Percentiles rank a stretch among this genome's conserved stretches.
Conservation (phyloP, 331 rosid genomes). For the Malus hybrid region DNA sequence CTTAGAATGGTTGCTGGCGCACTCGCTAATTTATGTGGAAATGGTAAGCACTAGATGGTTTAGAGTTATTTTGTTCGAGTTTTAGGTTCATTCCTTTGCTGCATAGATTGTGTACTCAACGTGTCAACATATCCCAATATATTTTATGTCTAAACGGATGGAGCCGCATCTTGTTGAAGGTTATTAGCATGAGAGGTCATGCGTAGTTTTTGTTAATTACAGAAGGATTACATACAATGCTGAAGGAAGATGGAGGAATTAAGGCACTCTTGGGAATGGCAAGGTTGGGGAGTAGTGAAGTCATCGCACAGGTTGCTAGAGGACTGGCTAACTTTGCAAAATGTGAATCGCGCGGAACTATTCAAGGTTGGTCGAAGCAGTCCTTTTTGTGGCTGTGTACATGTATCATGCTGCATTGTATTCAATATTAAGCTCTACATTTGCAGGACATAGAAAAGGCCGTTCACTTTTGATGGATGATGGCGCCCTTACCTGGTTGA, state of each 20-base stretch:
- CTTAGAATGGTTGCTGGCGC: slow-evolving; percentile 75
- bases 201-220: slow-evolving; percentile 4
- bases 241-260: slow-evolving; percentile 60
- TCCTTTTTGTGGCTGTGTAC: not conserved
- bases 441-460: slow-evolving; percentile 49
- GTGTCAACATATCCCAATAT: not conserved
- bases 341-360: slow-evolving; percentile 53
- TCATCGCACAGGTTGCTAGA: slow-evolving; percentile 60
- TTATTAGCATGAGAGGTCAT: not conserved
- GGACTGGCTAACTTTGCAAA: slow-evolving; percentile 70
- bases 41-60: slow-evolving; percentile 32
- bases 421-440: not conserved
- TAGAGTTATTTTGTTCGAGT: not conserved
- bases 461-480: slow-evolving; percentile 49
- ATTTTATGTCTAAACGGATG: not conserved
- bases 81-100: not conserved
- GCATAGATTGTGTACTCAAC: not conserved
- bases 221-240: slow-evolving; percentile 49
- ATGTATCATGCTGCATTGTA: not conserved
- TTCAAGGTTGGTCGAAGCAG: slow-evolving; percentile 36
- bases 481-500: slow-evolving; percentile 53
- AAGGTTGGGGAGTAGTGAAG: slow-evolving; percentile 42
- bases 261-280: slow-evolving; percentile 55
- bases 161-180: not conserved
- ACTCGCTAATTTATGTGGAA: slow-evolving; percentile 74